Base-by-base conservation (phyloP, 805 yeast species). In the Candida koratica region DNA sequence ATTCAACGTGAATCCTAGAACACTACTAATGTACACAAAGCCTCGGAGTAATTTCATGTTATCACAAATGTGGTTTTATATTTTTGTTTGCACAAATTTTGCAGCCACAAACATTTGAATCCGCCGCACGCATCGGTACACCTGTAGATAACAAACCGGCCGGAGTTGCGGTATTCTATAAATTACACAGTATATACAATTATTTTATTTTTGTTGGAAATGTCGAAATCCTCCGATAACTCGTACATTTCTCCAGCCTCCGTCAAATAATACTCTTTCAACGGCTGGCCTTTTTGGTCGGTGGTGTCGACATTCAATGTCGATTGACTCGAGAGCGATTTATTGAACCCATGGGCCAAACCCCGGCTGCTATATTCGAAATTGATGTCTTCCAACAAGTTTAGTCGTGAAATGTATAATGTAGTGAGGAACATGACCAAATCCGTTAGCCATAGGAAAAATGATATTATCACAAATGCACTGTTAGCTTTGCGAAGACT, bases 391-490 rank as follows among this genome's bases (percentile, higher is more conserved):
- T 53, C 47, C 25, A 60, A 46, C 25, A 60, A 45, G 32, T 60
- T 57, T 42, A 65, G 43, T 19, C 62, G 43, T 4, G 68, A 57
- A 9, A 67, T 64, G 46, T 64, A 64, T 17, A 59, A 45, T 1
- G 69, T 59, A 13, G 72, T 64, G 6, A 61, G 37, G 41, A 63
- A 66, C 54, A 60, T 58, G 6, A 61, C 60, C 37, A 64, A 43
- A 32, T 58, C 61, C 13, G 53, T 47, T 10, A 63, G 37, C 73
- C 73, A 68, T 10, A 63, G 30, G 22, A 67, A 56, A 6, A 63
- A 57, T 1, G 67, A 60, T 10, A 65, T 46, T 11, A 64, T 62
- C n/a, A 60, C 47, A 20, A 68, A 60, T 0, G 66, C 56, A 17
- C 62, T 57, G 16, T 60, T 47, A 3, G 68, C 67, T 38, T 53